These are phyloP conservation scores for Aspergillus sp. DNA, from an alignment of 2,329 filamentous ascomycete species.

Conservation along the genomic window DNA sequence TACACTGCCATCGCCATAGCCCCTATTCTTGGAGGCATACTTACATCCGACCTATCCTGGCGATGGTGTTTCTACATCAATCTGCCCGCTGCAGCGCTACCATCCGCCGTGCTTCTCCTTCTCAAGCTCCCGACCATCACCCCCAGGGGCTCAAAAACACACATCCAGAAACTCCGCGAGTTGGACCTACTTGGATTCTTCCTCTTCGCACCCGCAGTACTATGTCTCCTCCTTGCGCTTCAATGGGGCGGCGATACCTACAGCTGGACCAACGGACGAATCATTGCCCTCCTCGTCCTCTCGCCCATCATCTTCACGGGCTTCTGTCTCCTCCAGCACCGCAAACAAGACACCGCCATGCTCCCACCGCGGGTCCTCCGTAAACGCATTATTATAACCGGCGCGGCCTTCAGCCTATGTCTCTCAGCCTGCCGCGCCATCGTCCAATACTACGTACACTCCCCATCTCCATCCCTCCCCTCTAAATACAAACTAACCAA, in stretches of 20 bases:
- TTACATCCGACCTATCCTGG: neutral
- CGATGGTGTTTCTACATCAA: conserved; percentile 6
- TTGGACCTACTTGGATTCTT: neutral
- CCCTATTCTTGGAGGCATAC: neutral
- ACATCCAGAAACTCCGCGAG: neutral
- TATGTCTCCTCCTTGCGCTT: neutral
- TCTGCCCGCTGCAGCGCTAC: neutral
- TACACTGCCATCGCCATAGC: conserved; percentile 1
- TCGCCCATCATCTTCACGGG: neutral
- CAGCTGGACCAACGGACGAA: neutral
- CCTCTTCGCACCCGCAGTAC: neutral
- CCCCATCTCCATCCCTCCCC: neutral
- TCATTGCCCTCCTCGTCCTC: neutral
- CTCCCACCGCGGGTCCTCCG: neutral
- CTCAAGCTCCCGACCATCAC: neutral
- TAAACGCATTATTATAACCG: neutral
- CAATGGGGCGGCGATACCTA: conserved; percentile 3
- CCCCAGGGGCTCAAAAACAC: neutral
- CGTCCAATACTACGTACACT: neutral
- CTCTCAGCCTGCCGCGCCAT: conserved; percentile 2
- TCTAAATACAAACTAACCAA: neutral
- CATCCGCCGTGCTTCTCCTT: neutral
- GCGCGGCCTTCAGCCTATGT: neutral
- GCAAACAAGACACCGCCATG: neutral
- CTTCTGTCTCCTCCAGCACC: neutral